Evolutionary conservation across 208 protist genomes (phyloP), one percentile per base, ranked within the genome.

Genomic region (Giardia muris): DNA sequence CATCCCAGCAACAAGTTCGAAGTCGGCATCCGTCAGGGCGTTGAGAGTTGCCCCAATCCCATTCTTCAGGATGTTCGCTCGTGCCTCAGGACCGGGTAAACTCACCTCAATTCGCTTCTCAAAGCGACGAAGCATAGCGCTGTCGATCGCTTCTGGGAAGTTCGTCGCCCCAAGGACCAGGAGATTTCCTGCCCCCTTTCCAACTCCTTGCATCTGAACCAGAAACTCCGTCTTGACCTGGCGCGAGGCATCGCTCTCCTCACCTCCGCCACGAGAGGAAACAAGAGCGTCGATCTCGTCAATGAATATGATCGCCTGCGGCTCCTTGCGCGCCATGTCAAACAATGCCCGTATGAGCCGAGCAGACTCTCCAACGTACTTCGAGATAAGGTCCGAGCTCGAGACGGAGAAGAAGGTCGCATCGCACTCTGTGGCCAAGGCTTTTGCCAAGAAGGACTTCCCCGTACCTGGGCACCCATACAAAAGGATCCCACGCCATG

Each of bases 211-310:
- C 96, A 97, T 97, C 95, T 99, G 98, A 39, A 99, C 97, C 1
- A 99, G 95, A 46, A 99, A 97, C 92, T 99, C 98, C 39, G 97
- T 99, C 94, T 99, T 99, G 0, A 99, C 97, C 43, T 98, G 95
- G 4, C 98, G 94, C 44, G 97, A 88, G 98, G 97, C 67, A 92
- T 96, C 92, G 86, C 99, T 97, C 44, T 86, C 47, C 2, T 98
- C 98, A 46, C 93, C 92, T 43, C 96, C 95, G 86, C 96, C 96
- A 46, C 98, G 93, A 1, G 96, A 93, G 3, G 95, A 96, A 95
- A 97, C 97, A 45, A 99, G 93, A 1, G 97, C 98, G 95, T 99
- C 98, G 39, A 99, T 96, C 95, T 99, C 98, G 95, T 99, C 98
- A 92, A 99, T 98, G 94, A 99, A 99, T 87, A 99, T 98, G 92